Evolutionary conservation across 805 yeast genomes (phyloP).

Genomic region (Yarrowia keelungensis): DNA sequence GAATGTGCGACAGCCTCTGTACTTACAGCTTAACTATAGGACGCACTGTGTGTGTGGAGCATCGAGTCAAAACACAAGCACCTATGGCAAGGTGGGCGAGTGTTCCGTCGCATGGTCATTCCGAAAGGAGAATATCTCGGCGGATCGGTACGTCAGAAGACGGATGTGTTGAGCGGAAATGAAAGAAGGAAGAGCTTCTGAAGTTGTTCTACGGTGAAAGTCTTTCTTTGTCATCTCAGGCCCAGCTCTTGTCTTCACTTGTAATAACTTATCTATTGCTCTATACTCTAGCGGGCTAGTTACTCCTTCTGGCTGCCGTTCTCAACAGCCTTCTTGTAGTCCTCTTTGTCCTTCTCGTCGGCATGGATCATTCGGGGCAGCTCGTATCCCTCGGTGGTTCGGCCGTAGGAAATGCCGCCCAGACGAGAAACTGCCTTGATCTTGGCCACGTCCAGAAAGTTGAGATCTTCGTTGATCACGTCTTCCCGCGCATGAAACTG

Average conservation of each 20-base stretch:
- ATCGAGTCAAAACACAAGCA: background rate
- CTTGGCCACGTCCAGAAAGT: slow-evolving; percentile 55
- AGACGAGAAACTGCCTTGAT: slow-evolving; percentile 63
- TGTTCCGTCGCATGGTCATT: background rate
- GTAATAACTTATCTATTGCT: no score
- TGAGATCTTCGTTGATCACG: slow-evolving; percentile 53
- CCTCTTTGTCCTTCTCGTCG: slow-evolving; percentile 41
- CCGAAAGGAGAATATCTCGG: slow-evolving; percentile 8
- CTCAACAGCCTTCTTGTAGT: background rate
- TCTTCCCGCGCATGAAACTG: slow-evolving; percentile 66
- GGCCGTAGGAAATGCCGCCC: slow-evolving; percentile 59
- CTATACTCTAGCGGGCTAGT: background rate
- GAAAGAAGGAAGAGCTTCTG: no score
- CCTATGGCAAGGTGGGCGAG: no score
- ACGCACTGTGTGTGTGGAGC: background rate
- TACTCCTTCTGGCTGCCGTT: background rate
- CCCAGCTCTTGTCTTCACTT: no score
- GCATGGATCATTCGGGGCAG: slow-evolving; percentile 55
- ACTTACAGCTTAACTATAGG: background rate
- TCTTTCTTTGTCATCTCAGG: no score
- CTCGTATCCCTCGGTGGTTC: slow-evolving; percentile 57
- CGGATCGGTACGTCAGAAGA: background rate
- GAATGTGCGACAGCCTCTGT: background rate
- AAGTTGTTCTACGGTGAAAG: no score
- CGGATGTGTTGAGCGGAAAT: background rate